A percentile compares a stretch with the other conserved stretches of the same genome.
phyloP scores from a whole-genome alignment of 2,329 filamentous ascomycete genomes.

The Waltergamsia citrina region DNA sequence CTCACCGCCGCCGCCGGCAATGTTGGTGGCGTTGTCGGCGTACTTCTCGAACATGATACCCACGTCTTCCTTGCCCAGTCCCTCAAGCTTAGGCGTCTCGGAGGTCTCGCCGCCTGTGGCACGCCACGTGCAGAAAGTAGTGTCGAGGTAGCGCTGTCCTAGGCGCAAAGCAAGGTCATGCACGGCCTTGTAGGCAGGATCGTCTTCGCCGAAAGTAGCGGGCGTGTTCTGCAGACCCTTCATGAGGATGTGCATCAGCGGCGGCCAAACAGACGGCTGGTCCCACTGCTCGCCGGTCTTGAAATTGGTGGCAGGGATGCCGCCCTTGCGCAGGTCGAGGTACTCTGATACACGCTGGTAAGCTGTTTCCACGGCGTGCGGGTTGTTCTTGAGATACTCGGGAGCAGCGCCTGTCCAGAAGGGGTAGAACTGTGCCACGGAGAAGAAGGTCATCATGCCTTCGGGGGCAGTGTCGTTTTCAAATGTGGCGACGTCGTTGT shows the following conservation, averaged over 20 bases:
- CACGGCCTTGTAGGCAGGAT: conserved; percentile 42
- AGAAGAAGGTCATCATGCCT: conserved; percentile 48
- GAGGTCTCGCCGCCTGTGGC: conserved; percentile 54
- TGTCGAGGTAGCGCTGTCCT: conserved; percentile 58
- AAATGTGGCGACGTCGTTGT: conserved; percentile 25
- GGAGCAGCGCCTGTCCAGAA: conserved; percentile 62
- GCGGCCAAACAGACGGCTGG: conserved; percentile 61
- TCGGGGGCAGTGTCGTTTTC: conserved; percentile 33
- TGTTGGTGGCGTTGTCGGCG: conserved; percentile 47
- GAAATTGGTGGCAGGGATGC: conserved; percentile 53
- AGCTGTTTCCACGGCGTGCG: conserved; percentile 43
- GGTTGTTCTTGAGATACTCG: conserved; percentile 43
- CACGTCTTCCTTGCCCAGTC: conserved; percentile 27
- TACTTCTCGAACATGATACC: conserved; percentile 68
- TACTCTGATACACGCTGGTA: conserved; percentile 43
- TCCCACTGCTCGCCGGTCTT: conserved; percentile 59
- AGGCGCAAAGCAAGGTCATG: conserved; percentile 47
- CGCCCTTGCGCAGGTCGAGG: conserved; percentile 42
- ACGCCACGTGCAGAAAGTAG: conserved; percentile 61
- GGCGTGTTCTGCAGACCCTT: conserved; percentile 51
- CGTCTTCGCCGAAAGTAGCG: conserved; percentile 40
- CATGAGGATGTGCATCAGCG: conserved; percentile 56
- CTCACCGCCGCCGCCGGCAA: conserved; percentile 55
- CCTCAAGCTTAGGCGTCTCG: conserved; percentile 37
- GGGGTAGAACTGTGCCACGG: conserved; percentile 53